Conservation (phyloP, 2,329 filamentous ascomycete genomes). For the Fusarium decemcellulare region DNA sequence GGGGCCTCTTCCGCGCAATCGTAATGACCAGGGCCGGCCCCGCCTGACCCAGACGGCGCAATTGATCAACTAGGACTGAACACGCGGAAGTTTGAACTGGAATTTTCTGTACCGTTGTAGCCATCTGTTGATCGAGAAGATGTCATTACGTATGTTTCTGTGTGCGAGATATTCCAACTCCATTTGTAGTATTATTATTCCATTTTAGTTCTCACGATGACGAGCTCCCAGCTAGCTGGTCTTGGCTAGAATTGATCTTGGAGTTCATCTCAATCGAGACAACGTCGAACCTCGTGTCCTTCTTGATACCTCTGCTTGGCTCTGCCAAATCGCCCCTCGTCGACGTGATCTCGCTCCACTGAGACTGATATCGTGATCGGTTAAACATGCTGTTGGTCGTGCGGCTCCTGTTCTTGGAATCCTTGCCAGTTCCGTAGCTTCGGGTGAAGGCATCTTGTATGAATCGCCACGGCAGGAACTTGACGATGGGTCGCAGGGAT, state of each 20-base stretch:
- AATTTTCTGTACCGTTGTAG: too few relatives aligned
- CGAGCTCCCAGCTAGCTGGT: not conserved
- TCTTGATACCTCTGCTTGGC: not conserved
- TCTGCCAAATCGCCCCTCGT: not conserved
- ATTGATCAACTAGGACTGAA: too few relatives aligned
- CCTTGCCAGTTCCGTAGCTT: not conserved
- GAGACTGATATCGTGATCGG: not conserved
- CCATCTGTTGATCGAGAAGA: too few relatives aligned
- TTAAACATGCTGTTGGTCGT: not conserved
- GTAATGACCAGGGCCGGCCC: too few relatives aligned
- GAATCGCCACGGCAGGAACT: not conserved
- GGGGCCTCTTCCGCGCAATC: too few relatives aligned
- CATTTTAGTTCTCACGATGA: not conserved
- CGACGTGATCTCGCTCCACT: constrained; percentile 9
- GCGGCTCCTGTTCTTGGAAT: not conserved
- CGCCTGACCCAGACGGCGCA: too few relatives aligned
- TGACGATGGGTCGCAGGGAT: constrained; percentile 4
- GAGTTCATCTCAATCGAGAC: constrained; percentile 5
- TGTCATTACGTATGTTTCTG: too few relatives aligned
- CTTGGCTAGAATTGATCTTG: not conserved
- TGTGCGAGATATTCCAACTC: too few relatives aligned
- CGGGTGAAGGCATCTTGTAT: constrained; percentile 1
- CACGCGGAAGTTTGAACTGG: too few relatives aligned
- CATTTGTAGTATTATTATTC: too few relatives aligned
- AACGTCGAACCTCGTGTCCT: not conserved